These are phyloP conservation scores for Cyclocybe aegerita DNA, from an alignment of 768 basidiomycete species.

Conservation along the genomic window DNA sequence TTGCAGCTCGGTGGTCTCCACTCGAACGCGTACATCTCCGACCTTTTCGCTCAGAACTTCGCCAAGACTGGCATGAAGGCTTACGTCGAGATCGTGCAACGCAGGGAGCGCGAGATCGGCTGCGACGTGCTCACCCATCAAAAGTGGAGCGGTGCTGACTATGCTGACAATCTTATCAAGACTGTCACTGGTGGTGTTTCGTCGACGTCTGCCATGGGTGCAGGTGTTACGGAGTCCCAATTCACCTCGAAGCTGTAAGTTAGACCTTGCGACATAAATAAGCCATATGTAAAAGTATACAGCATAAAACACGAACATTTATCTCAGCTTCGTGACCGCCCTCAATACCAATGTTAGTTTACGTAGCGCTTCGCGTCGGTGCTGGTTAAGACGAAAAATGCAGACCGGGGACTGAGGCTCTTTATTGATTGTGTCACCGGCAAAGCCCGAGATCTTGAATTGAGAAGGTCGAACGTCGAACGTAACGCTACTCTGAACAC, in stretches of 20 bases:
- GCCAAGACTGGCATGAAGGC: conserved; percentile 98
- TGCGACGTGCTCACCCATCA: conserved; percentile 98
- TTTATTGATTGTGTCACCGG: no score
- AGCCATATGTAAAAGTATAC: conserved; percentile 21
- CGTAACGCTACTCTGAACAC: background rate
- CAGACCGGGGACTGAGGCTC: no score
- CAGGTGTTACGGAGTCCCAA: conserved; percentile 91
- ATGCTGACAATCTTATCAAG: conserved; percentile 87
- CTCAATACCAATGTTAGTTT: background rate
- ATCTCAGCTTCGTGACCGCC: background rate
- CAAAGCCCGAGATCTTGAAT: no score
- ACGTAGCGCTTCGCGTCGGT: no score
- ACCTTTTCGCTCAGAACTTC: conserved; percentile 85
- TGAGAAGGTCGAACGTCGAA: background rate
- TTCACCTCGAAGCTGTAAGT: conserved; percentile 48
- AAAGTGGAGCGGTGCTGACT: conserved; percentile 97
- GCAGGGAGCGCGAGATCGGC: conserved; percentile 88
- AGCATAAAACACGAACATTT: conserved; percentile 3
- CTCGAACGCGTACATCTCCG: conserved; percentile 96
- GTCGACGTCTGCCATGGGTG: conserved; percentile 99
- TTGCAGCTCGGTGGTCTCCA: conserved; percentile 90
- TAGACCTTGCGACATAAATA: conserved; percentile 5
- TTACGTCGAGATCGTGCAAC: conserved; percentile 93
- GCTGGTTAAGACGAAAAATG: no score
- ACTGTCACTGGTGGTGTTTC: conserved; percentile 97